phyloP scores from a whole-genome alignment of 2,329 filamentous ascomycete species.

The Furcasterigmium furcatum region DNA sequence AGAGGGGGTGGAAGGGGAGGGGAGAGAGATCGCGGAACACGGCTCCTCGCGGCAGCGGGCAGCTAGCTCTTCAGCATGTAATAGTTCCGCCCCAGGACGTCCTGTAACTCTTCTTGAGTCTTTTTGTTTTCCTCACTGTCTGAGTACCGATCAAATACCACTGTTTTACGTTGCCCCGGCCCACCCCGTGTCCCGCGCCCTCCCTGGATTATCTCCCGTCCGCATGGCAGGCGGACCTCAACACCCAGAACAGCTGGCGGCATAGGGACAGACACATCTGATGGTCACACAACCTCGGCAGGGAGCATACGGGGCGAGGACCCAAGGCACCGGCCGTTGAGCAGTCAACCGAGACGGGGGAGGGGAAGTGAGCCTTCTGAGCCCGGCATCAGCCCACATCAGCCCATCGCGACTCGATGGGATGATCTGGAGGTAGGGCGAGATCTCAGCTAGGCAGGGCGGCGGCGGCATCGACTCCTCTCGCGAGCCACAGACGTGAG shows the following conservation, averaged over 20 bases:
- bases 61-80: constrained; percentile 45
- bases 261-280: neutral
- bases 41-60: constrained; percentile 20
- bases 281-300: neutral
- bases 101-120: constrained; percentile 26
- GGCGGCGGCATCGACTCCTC: too few species aligned
- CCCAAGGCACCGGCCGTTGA: neutral
- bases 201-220: too few species aligned
- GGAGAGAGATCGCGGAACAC: constrained; percentile 13
- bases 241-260: too few species aligned
- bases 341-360: neutral
- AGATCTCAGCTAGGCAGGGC: too few species aligned
- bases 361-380: neutral
- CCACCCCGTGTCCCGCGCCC: too few species aligned
- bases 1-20: constrained; percentile 18
- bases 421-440: too few species aligned
- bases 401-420: too few species aligned
- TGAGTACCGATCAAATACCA: constrained; percentile 1
- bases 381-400: too few species aligned
- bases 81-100: constrained; percentile 35
- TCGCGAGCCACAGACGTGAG: too few species aligned
- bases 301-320: neutral
- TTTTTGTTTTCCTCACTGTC: constrained; percentile 13
- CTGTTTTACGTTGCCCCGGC: neutral
- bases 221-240: too few species aligned